Evolutionary conservation across 805 yeast species (phyloP).

Genomic region (Saccharomycopsis capsularis): DNA sequence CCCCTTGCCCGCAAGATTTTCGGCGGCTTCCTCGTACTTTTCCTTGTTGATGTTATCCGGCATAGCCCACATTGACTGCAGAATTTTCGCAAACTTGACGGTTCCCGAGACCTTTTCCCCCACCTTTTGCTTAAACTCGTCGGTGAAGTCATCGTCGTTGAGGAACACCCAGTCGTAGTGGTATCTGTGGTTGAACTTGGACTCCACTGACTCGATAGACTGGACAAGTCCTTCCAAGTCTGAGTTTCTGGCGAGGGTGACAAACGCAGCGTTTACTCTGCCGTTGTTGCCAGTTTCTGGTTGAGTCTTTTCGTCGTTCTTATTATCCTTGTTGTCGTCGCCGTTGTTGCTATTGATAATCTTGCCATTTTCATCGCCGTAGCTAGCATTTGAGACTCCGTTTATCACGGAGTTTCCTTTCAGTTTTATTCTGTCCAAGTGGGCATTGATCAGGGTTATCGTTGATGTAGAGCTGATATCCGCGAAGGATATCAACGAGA

Average conservation of each 20-base stretch:
- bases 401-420: not conserved
- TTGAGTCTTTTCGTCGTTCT: not conserved
- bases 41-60: slow-evolving; percentile 74
- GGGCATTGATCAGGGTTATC: too few species aligned
- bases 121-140: slow-evolving; percentile 57
- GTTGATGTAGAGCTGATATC: too few species aligned
- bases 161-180: slow-evolving; percentile 91
- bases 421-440: too few species aligned
- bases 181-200: slow-evolving; percentile 65
- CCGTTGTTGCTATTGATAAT: not conserved
- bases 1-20: slow-evolving; percentile 36
- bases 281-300: too few species aligned
- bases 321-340: not conserved
- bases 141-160: slow-evolving; percentile 69
- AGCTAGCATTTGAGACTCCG: not conserved
- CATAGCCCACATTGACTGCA: slow-evolving; percentile 75
- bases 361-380: not conserved
- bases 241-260: slow-evolving; percentile 61
- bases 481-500: too few species aligned
- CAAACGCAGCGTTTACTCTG: slow-evolving; percentile 22
- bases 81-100: slow-evolving; percentile 65
- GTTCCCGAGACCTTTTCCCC: slow-evolving; percentile 52
- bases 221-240: slow-evolving; percentile 53
- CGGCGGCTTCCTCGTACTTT: slow-evolving; percentile 41
- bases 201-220: slow-evolving; percentile 67